Base-by-base conservation (phyloP, 2,329 filamentous ascomycete genomes). In the Penicillium aurantiogriseum region DNA sequence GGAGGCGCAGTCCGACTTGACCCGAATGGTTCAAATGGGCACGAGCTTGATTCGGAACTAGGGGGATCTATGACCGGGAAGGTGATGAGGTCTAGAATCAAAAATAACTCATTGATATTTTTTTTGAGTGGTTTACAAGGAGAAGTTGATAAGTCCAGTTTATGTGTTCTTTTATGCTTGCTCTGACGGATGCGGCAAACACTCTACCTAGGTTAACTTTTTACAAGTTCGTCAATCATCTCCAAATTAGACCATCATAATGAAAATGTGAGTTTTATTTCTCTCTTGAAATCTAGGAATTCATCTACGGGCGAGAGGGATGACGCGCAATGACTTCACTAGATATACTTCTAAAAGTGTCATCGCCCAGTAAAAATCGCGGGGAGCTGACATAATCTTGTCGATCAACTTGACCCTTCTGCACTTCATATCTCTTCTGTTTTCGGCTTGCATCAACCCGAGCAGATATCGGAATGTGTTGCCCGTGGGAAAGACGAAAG, bases 1-100 rank as follows among this genome's bases (percentile, higher is more conserved):
- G 48, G 61, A 51, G 53, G 59, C 51, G 61, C 7, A 54, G 65
- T 64, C 71, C 71, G 71, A 72, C 27, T 68, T 67, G 64, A 66
- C 66, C 71, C 71, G 71, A 73, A 39, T 51, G 44, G 46, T 51
- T 42, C 43, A 35, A 57, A 58, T 61, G 58, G 56, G 57, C 63
- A 67, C 66, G 66, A 68, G 63, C 31, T 66, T 49, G 45, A 63
- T 33, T 48, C 66, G 66, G 66, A 60, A 58, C 45, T 25, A 43
- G 17, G 27, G 50, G 38, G 2, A 25, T 44, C 42, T 46, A 35
- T 52, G 27, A 54, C 54, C 51, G 57, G 49, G 46, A 40, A 59
- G 46, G 57, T 51, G 54, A 60, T 43, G 21, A 29, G 23, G 21
- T 23, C 21, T 35, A 45, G 39, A 29, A 29, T 53, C 49, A 53